Conservation (phyloP, 768 basidiomycete genomes). For the Lepiota venenata region DNA sequence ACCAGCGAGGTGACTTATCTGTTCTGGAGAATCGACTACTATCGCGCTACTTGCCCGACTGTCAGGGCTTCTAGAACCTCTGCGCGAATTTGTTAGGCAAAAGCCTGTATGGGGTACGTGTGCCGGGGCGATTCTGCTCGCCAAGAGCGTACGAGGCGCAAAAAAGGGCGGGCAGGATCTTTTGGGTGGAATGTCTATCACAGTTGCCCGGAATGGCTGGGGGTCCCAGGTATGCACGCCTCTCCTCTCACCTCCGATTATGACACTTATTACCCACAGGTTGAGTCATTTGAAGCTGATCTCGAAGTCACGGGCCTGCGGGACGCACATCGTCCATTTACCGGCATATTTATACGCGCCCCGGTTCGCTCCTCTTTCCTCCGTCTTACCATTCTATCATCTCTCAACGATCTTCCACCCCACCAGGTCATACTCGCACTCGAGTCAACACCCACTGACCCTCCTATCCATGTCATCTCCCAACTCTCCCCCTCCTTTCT, state of each 20-base stretch:
- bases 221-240: slow-evolving; percentile 74
- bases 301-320: slow-evolving; percentile 62
- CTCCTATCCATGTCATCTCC: slow-evolving; percentile 68
- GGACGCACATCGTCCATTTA: slow-evolving; percentile 60
- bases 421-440: slow-evolving; percentile 62
- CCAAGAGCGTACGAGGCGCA: slow-evolving; percentile 66
- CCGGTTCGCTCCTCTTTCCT: slow-evolving; percentile 49
- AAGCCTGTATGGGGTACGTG: slow-evolving; percentile 96
- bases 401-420: not conserved
- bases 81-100: slow-evolving; percentile 63
- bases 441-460: slow-evolving; percentile 40
- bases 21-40: slow-evolving; percentile 77
- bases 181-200: slow-evolving; percentile 75
- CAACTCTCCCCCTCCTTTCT: slow-evolving; percentile 53
- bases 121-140: slow-evolving; percentile 89
- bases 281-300: slow-evolving; percentile 88
- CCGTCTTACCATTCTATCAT: not conserved
- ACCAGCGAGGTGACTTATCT: not conserved
- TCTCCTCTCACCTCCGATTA: not conserved
- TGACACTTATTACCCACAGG: slow-evolving; percentile 34
- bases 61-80: slow-evolving; percentile 76
- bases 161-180: slow-evolving; percentile 90
- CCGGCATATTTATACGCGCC: slow-evolving; percentile 91
- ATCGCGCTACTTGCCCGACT: slow-evolving; percentile 76
- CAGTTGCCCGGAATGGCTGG: slow-evolving; percentile 87